phyloP scores from a whole-genome alignment of 805 yeast species.

The Monosporozyma unispora region DNA sequence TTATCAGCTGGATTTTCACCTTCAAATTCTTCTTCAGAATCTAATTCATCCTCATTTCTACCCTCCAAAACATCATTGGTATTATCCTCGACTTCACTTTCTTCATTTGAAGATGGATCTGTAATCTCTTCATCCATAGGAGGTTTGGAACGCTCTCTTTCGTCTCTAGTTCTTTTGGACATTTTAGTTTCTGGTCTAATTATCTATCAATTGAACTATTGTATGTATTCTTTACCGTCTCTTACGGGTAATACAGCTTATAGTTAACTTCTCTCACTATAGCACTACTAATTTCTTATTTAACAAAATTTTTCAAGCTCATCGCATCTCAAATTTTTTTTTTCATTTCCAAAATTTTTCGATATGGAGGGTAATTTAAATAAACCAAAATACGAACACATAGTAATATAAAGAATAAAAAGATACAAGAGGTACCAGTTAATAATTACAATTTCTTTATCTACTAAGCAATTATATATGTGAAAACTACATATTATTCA shows the following conservation, averaged over 20 bases:
- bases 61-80: slow-evolving; percentile 20
- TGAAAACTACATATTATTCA: slow-evolving; percentile 7
- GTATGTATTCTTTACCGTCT: background rate
- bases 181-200: background rate
- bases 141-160: slow-evolving; percentile 7
- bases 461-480: background rate
- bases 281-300: background rate
- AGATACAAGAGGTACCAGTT: background rate
- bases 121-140: slow-evolving; percentile 48
- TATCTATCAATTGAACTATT: background rate
- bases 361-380: background rate
- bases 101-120: slow-evolving; percentile 42
- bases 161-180: slow-evolving; percentile 19
- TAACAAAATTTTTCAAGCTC: slow-evolving; percentile 9
- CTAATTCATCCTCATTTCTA: slow-evolving; percentile 36
- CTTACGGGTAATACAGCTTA: background rate
- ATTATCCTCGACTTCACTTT: slow-evolving; percentile 35
- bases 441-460: background rate
- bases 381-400: background rate
- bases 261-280: background rate
- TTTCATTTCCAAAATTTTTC: slow-evolving; percentile 11
- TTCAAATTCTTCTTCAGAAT: slow-evolving; percentile 64
- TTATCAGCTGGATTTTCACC: slow-evolving; percentile 85
- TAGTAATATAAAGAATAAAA: background rate
- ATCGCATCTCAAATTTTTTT: slow-evolving; percentile 15